A percentile compares a stretch with the other conserved stretches of the same genome.
These are phyloP conservation scores for Dendrocalamus latiflorus DNA, from an alignment of 202 grass and related monocot species.

Conservation along the genomic window DNA sequence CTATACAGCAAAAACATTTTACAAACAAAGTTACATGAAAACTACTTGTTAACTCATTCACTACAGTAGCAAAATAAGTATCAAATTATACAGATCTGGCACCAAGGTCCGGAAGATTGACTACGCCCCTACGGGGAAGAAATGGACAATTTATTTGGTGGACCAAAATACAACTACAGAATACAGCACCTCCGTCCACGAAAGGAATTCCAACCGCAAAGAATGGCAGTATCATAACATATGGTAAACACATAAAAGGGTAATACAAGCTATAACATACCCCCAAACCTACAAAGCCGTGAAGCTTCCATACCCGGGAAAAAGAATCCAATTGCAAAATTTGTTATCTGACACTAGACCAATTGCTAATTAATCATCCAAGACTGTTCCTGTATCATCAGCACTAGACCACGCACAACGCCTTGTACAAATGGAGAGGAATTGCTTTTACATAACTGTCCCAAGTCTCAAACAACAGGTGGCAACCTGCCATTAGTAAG, in stretches of 20 bases:
- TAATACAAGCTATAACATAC: constrained; percentile 8
- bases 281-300: constrained; percentile 18
- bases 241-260: constrained; percentile 9
- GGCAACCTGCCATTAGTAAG: constrained; percentile 19
- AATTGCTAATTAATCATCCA: background rate
- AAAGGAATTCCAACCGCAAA: constrained; percentile 8
- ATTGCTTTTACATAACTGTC: constrained; percentile 16
- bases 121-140: background rate
- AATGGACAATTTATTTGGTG: background rate
- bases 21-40: background rate
- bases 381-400: background rate
- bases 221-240: constrained; percentile 13
- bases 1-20: background rate
- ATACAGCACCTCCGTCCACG: background rate
- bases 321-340: constrained; percentile 22
- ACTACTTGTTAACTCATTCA: background rate
- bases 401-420: background rate
- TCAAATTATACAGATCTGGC: background rate
- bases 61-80: background rate
- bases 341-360: constrained; percentile 27
- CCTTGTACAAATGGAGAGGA: constrained; percentile 26
- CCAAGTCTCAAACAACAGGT: background rate
- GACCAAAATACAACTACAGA: constrained; percentile 12
- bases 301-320: background rate
- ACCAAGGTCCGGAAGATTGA: background rate